Conservation (phyloP, 106 monocot species). For the Phalaenopsis aphrodite region DNA sequence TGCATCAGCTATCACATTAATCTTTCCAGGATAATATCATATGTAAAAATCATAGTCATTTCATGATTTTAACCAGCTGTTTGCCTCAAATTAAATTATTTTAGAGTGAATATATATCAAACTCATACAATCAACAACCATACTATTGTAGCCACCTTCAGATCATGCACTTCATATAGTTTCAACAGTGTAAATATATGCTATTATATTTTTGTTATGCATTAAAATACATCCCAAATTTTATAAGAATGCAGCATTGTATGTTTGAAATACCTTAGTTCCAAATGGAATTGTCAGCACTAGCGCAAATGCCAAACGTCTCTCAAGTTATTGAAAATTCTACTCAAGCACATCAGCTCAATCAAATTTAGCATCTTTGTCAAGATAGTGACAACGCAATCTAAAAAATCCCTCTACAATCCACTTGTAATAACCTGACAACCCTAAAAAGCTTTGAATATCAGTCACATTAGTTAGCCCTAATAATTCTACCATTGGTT, state of each 20-base stretch:
- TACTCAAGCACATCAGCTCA: background rate
- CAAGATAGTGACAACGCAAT: background rate
- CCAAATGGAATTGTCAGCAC: background rate
- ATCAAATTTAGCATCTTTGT: background rate
- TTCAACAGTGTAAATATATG: constrained; percentile 6
- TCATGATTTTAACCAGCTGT: too few species aligned
- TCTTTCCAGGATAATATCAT: too few species aligned
- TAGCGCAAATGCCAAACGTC: background rate
- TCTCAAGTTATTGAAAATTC: constrained; percentile 4
- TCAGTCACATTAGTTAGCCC: background rate
- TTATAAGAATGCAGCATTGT: background rate
- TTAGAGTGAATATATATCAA: too few species aligned
- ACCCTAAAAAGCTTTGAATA: background rate
- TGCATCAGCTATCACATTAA: too few species aligned
- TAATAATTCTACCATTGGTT: background rate
- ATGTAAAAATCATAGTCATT: too few species aligned
- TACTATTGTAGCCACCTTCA: background rate
- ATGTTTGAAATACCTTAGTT: background rate
- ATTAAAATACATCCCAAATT: constrained; percentile 12
- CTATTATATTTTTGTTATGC: background rate
- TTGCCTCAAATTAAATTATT: too few species aligned
- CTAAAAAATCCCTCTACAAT: background rate
- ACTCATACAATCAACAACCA: too few species aligned
- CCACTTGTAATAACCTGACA: background rate
- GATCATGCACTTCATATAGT: background rate